Evolutionary conservation across 2,329 filamentous ascomycete species (phyloP), one percentile per base, ranked within the genome.

Genomic region (Cercospora citrullina): DNA sequence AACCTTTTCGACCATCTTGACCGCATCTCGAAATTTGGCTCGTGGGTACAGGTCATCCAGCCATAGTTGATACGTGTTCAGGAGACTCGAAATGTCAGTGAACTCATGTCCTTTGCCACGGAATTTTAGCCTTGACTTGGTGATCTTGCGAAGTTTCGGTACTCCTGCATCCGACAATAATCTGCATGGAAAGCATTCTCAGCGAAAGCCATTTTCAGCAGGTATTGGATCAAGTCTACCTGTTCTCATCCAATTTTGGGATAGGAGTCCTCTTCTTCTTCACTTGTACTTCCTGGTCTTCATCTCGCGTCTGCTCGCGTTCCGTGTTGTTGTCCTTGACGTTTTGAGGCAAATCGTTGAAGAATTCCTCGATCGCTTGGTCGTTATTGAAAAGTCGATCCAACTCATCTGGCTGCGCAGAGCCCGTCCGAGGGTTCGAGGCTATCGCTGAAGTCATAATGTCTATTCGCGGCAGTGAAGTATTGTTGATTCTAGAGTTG

Each of bases 71-170:
- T 98, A 99, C 77, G 96, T 92, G 26, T 91, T 92, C 59, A 99
- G 85, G 26, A 99, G 85, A 16, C 89, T 88, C 0, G 90, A 87
- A 10, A 93, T 88, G 77, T 99, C 95, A 18, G 91, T 90, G 80
- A 95, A 98, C 89, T 99, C 95, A 77, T 98, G 92, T 0, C 94
- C 94, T 79, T 96, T 98, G 60, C 95, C 95, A 78, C 94, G 96
- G 73, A 97, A 88, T 72, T 87, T 92, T 21, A 97, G 81, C 55
- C 86, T 85, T 31, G 88, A 85, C 63, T 87, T 89, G 0, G 92
- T 89, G 73, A 89, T 89, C 69, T 85, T 87, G 51, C 91, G 89
- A 63, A 99, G 82, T 74, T 90, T 93, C 1, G 93, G 92, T 68
- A 99, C 93, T 0, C 95, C 95, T 59, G 88, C 86, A 21, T 90